Evolutionary conservation across 805 yeast genomes (phyloP), one percentile per base, ranked within the genome.

Genomic region (Cyberlindnera nakhonratchasimensis): DNA sequence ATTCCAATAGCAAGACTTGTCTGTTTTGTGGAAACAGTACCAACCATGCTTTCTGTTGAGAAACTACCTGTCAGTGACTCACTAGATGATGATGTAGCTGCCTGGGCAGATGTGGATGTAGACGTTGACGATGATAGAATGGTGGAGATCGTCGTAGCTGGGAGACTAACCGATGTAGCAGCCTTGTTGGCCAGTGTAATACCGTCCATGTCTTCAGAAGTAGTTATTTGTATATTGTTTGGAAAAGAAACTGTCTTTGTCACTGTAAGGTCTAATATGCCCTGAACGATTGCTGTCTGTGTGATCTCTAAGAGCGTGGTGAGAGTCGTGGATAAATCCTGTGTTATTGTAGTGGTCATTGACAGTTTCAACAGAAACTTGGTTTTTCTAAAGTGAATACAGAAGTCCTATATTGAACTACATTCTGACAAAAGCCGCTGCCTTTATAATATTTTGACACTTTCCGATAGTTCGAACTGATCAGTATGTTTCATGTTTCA

Each of bases 1-100:
- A 58, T 51, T 11, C 60, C 62, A 16, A 58, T 48, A 19, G 55
- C 51, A 1, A 58, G 25, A 1, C 55, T 57, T 20, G 54, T 45
- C 19, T 49, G 54, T 0, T 33, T 33, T 11, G 50, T 24, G 13
- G 44, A 23, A 10, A 26, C 32, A 20, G 17, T 30, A 16, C 11
- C 19, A 10, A 29, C 19, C 32, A 29, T 16, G n/a, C 32, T 29
- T 9, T 29, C 32, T 6, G 32, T 29, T 4, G 36, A 33, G 28
- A 21, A 33, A 20, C 20, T 33, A 8, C 36, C 36, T 8, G 16
- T 19, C 9, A 33, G 20, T 3, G 32, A 19, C 18, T 3, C 17
- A 17, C 19, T 10, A 20, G 21, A 29, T 8, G 33, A 25, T 3
- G 48, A 26, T 2, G 28, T n/a, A 8, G 29, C n/a, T 12, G 42